Base-by-base conservation (phyloP, 805 yeast genomes). In the Ogataea ramenticola region DNA sequence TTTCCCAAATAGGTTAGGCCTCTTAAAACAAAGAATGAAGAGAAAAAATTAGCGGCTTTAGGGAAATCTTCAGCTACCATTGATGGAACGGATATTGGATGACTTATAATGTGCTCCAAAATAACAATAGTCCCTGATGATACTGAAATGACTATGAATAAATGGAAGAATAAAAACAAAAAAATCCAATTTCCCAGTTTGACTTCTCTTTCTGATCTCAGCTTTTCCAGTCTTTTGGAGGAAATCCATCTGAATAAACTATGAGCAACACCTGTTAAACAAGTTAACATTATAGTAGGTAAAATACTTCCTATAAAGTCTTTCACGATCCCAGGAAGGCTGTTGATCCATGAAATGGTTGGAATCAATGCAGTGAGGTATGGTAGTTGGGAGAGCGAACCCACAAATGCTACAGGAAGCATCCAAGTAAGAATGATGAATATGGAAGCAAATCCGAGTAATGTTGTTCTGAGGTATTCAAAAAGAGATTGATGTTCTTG, bases 1-100 rank as follows among this genome's bases (percentile, higher is more conserved):
- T 77, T 79, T 0, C 96, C 96, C 49, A 83, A 77, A 43, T 84
- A 78, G 1, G 90, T 76, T 44, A 89, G 65, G 0, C 95, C 91
- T 61, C 85, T 81, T 30, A 89, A 68, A 0, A 86, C 64, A 33
- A 88, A 66, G 55, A 82, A 87, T 3, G 90, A 84, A 59, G 82
- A 82, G 64, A 89, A 90, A 56, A 90, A 89, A 37, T 82, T 86
- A 1, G 96, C 82, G 21, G 95, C 85, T 55, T 84, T 85, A 0
- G 96, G 96, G 31, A 90, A 68, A 52, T 88, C 86, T 14, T 74
- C 72, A 0, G 96, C 96, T 21, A 88, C 67, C 43, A 86, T 61
- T 6, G 77, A 68, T 1, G 93, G 88, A 12, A 86, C 75, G 0
- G 86, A 77, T 0, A 80, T 77, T 1, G 96, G 96, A 50, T 76